Base-by-base conservation (phyloP, 1,139 yeast genomes). In the Geotrichum europaeum region DNA sequence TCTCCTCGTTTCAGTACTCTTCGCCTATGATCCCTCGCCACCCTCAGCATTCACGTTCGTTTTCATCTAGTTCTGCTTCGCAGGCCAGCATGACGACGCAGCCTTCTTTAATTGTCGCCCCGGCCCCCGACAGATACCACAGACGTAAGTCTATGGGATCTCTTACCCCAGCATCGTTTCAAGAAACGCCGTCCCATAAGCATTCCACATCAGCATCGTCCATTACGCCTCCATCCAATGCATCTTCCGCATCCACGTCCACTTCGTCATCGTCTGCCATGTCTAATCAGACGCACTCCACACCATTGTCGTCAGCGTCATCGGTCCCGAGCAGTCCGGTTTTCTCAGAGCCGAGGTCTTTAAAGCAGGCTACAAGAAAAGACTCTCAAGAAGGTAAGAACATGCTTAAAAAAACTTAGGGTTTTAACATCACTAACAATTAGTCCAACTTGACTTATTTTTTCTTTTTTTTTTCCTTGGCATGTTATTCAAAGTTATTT, bases 61-160 rank as follows among this genome's bases (percentile, higher is more conserved):
- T 57, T 15, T 57, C 62, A 2, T 18, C 57, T 4, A 52, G 43
- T 20, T 57, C 57, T 22, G 25, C 28, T 30, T 55, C 40, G 20
- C 56, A 43, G 18, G 12, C 45, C 50, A 43, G 36, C 54, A 52
- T 56, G n/a, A 36, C 36, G 34, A 22, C 59, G 13, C 62, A 59
- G 24, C 62, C 62, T 9, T 59, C 62, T 7, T 45, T 59, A 12
- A 43, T 56, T 6, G 59, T 60, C 13, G 57, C 59, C 25, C 60
- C 60, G 15, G 63, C 64, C 49, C 74, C 74, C 20, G 73, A 68
- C 55, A 62, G 74, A 22, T 71, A 71, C 57, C 73, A 71, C 60
- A 69, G 74, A 22, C 63, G 70, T 55, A 65, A 65, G 62, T 68
- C 67, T 12, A 59, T 64, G 32, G 40, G 60, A 20, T 50, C 64